Evolutionary conservation across 495 filamentous ascomycete genomes (phyloP).

Genomic region (Neurospora sp.): DNA sequence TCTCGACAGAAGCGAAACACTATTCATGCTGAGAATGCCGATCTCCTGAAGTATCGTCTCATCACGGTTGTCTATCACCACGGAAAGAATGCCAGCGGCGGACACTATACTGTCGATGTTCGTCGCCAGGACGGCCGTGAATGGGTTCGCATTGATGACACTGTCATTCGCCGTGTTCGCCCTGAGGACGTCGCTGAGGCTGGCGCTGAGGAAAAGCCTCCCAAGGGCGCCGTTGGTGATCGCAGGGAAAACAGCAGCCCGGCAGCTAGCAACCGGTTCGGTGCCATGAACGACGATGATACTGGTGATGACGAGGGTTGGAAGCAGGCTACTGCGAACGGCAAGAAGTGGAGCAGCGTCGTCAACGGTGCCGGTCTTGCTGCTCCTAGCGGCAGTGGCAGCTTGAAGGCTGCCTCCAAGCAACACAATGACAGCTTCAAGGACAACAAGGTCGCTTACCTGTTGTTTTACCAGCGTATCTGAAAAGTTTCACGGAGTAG

Average conservation of each 20-base stretch:
- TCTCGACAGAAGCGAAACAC: constrained; percentile 59
- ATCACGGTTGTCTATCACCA: constrained; percentile 96
- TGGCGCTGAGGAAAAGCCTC: constrained; percentile 64
- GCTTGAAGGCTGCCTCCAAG: constrained; percentile 42
- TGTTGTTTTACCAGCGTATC: constrained; percentile 87
- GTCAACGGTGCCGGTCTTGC: constrained; percentile 44
- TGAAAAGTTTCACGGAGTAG: constrained; percentile 10
- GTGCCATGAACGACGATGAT: constrained; percentile 56
- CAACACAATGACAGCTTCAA: constrained; percentile 61
- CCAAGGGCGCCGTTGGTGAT: constrained; percentile 44
- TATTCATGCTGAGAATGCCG: constrained; percentile 46
- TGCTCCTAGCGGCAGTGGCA: constrained; percentile 28
- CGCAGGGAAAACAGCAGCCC: constrained; percentile 29
- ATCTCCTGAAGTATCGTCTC: constrained; percentile 69
- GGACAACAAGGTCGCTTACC: constrained; percentile 94
- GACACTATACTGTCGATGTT: constrained; percentile 95
- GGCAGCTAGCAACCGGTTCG: constrained; percentile 50
- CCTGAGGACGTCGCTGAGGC: constrained; percentile 87
- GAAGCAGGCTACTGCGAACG: constrained; percentile 71
- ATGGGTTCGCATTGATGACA: constrained; percentile 96
- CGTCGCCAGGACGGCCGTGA: constrained; percentile 85
- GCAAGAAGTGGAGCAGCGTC: constrained; percentile 55
- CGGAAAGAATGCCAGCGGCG: constrained; percentile 86
- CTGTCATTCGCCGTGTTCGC: constrained; percentile 72
- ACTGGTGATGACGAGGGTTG: constrained; percentile 64